Base-by-base conservation (phyloP, 768 basidiomycete species). In the Lactarius hatsudake region DNA sequence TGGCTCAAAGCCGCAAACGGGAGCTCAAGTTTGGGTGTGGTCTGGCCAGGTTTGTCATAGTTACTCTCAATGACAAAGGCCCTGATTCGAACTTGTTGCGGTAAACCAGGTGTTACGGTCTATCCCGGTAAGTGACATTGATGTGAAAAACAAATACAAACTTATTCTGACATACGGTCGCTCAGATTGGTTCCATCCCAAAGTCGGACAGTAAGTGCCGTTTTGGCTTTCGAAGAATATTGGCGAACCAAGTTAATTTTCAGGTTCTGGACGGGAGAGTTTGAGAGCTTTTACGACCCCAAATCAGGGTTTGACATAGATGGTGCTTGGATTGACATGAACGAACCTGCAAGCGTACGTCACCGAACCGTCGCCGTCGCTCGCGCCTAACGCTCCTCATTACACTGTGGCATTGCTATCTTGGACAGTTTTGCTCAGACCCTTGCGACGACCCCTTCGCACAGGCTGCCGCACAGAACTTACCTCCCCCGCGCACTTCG, bases 321-420 rank as follows among this genome's bases (percentile, higher is more conserved):
- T 68, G 88, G 88, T 13, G 82, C 82, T 20, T 90, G 89, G 90
- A 88, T 89, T 30, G 87, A 88, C 69, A 88, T 88, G 88, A 89
- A 90, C 73, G 88, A 90, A 67, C 88, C 89, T 7, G 75, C 87
- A 3, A 89, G 82, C 66, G 88, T 89, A 69, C 30, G 83, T 73
- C 23, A 28, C 40, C 30, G n/a, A 48, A 23, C 3, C 4, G 20
- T 18, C 54, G 43, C 42, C 42, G 28, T 32, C 26, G 30, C 12
- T 36, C 9, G 18, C 38, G 15, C 15, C 10, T 43, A 9, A 13
- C 38, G 34, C 26, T 20, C 13, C 2, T 43, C 10, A 28, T 48
- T 20, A 48, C 28, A 34, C 30, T 6, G n/a, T n/a, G 48, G 20
- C 9, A 30, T 12, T 56, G 30, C 54, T 12, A 7, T n/a, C 28